Percentiles rank a stretch among this genome's conserved stretches.
These are phyloP conservation scores for Lasiosphaeria ovina DNA, from an alignment of 495 filamentous ascomycete species.

Conservation along the genomic window DNA sequence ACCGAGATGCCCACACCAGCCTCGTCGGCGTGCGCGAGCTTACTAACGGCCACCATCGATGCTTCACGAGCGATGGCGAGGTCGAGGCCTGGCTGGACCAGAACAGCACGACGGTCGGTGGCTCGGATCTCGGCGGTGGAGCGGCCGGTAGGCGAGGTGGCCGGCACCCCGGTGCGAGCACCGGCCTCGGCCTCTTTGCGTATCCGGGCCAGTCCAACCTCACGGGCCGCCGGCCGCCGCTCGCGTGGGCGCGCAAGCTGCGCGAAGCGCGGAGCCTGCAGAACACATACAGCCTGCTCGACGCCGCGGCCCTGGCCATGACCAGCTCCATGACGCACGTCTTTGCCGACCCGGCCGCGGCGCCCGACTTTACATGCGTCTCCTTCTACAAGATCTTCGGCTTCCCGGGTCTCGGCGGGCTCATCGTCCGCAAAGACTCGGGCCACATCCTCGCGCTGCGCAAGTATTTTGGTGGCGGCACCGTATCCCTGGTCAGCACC, in stretches of 20 bases:
- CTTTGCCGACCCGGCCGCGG: constrained; percentile 54
- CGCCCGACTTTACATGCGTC: constrained; percentile 70
- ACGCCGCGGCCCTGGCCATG: constrained; percentile 70
- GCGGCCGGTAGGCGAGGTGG: constrained; percentile 13
- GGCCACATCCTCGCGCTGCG: constrained; percentile 60
- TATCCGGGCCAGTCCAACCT: constrained; percentile 82
- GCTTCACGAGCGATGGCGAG: constrained; percentile 63
- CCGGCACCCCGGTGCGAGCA: constrained; percentile 15
- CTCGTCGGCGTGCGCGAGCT: constrained; percentile 68
- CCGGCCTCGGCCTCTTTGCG: constrained; percentile 59
- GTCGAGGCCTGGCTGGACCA: constrained; percentile 62
- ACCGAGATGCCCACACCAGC: constrained; percentile 71
- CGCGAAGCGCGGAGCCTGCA: constrained; percentile 41
- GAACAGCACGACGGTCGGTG: not conserved
- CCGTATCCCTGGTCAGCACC: constrained; percentile 66
- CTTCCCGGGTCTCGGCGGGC: constrained; percentile 70
- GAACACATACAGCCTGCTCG: constrained; percentile 63
- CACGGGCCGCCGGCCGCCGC: constrained; percentile 66
- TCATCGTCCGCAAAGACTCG: constrained; percentile 64
- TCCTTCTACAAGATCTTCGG: constrained; percentile 85
- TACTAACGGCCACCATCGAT: constrained; percentile 50
- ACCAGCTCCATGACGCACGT: constrained; percentile 58
- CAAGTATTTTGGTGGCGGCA: constrained; percentile 76
- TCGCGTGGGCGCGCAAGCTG: constrained; percentile 56
- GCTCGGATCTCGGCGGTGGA: not conserved